phyloP scores from a whole-genome alignment of 768 basidiomycete genomes.

The Podaxis sp. region DNA sequence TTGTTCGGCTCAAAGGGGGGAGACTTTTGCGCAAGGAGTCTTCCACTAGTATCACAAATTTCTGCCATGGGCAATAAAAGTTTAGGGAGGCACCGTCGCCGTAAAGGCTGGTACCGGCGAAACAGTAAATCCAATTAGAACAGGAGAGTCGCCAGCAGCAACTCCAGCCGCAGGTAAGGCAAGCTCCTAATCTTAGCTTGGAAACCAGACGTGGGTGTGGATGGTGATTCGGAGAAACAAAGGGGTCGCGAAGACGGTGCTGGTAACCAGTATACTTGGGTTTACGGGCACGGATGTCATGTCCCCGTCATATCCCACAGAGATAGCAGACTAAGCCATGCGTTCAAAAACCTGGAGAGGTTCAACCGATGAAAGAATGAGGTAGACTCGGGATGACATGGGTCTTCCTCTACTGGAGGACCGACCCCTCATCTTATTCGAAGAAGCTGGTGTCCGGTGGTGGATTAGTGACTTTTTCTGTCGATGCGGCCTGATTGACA shows the following conservation, averaged over 20 bases:
- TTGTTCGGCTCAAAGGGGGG: conserved; percentile 80
- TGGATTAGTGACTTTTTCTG: conserved; percentile 16
- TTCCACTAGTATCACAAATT: conserved; percentile 45
- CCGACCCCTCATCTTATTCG: conserved; percentile 26
- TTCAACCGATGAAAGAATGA: conserved; percentile 5
- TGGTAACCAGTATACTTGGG: not conserved
- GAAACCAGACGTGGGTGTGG: not conserved
- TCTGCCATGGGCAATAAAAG: conserved; percentile 74
- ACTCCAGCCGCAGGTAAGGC: conserved; percentile 19
- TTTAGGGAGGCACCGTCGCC: conserved; percentile 50
- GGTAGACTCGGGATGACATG: conserved; percentile 16
- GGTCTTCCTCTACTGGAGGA: conserved; percentile 21
- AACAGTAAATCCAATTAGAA: conserved; percentile 42
- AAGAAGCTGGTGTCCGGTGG: conserved; percentile 39
- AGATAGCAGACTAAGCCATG: conserved; percentile 1
- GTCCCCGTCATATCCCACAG: conserved; percentile 12
- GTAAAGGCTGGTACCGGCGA: conserved; percentile 46
- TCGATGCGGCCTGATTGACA: not conserved
- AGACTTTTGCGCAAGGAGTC: conserved; percentile 46
- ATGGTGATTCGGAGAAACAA: not conserved
- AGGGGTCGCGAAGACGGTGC: not conserved
- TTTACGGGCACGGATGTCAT: conserved; percentile 9
- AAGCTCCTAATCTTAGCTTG: not conserved
- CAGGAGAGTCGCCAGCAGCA: conserved; percentile 44
- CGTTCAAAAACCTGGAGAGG: not conserved